Conservation (phyloP, 768 basidiomycete species). For the Tephrocybe rancida region DNA sequence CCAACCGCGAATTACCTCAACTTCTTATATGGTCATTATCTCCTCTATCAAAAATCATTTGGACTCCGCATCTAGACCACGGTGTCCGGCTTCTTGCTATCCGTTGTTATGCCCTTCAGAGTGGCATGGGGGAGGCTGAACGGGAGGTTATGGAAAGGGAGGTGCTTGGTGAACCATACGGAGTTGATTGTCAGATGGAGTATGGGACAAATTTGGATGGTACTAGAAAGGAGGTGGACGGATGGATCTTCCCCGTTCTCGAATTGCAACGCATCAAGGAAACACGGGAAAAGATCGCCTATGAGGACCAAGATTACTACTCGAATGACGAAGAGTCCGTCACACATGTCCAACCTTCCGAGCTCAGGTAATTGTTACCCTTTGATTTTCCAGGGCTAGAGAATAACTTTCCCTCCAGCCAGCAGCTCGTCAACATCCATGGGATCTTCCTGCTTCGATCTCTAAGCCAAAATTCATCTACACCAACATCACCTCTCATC, state of each 20-base stretch:
- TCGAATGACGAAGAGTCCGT: slow-evolving; percentile 31
- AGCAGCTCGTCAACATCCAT: slow-evolving; percentile 60
- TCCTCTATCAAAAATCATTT: slow-evolving; percentile 48
- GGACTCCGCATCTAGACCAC: slow-evolving; percentile 49
- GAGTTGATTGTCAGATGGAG: slow-evolving; percentile 63
- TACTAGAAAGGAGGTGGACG: slow-evolving; percentile 54
- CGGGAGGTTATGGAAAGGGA: slow-evolving; percentile 65
- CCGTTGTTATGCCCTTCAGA: slow-evolving; percentile 75
- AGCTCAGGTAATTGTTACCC: slow-evolving; percentile 53
- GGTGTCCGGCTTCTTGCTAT: slow-evolving; percentile 74
- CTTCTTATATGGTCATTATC: slow-evolving; percentile 68
- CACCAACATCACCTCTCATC: slow-evolving; percentile 47
- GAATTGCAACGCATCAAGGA: slow-evolving; percentile 66
- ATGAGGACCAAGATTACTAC: slow-evolving; percentile 48
- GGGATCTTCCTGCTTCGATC: slow-evolving; percentile 67
- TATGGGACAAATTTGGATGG: slow-evolving; percentile 56
- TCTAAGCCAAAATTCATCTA: slow-evolving; percentile 16
- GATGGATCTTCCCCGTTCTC: slow-evolving; percentile 78
- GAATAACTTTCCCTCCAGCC: slow-evolving; percentile 38
- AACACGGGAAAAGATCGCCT: slow-evolving; percentile 47
- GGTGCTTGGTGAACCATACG: slow-evolving; percentile 59
- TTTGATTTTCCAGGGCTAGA: not conserved
- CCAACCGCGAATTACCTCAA: slow-evolving; percentile 68
- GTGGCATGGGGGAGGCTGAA: slow-evolving; percentile 77
- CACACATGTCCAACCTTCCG: slow-evolving; percentile 40